Evolutionary conservation across 345 rosid species (phyloP), one percentile per base, ranked within the genome.

Genomic region (Lepidium aucheri): DNA sequence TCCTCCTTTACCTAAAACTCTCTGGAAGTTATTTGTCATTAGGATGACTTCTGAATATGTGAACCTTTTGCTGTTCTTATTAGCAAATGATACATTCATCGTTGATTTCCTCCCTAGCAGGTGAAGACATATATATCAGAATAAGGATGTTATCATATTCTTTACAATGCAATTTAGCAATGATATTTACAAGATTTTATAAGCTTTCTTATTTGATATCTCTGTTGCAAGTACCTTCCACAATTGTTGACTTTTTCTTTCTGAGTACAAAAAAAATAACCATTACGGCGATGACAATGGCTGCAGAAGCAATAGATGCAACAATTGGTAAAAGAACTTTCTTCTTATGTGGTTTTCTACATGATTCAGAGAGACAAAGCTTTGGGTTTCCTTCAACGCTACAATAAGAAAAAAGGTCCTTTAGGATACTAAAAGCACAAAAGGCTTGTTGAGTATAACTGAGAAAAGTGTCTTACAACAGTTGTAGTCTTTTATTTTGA

Each of bases 1-100:
- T 26, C 84, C 85, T 55, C 86, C 86, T 66, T 82, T 60, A 3
- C 86, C 89, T 9, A 76, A 32, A 3, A 73, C 65, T 50, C 34
- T 80, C 36, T 42, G 41, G 8, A 84, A 77, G 5, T 77, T 70
- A 30, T 80, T 67, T 0, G 89, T 82, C 30, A 82, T 75, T 4
- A 32, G 49, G 0, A 42, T 10, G 8, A 84, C 74, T 14, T 80
- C 80, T 8, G 76, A 12, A 32, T 68, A 72, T 3, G 53, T 60
- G 26, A 81, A 81, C 17, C 12, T 53, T 15, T 65, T 63, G 24
- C 67, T 80, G 35, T 73, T 70, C 53, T 14, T 66, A 6, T 16
- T 32, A 20, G 22, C 53, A 72, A 49, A 0, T 12, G 66, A 0
- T 8, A 2, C 53, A 72, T 65, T 49, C 53, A 15, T 2, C 0